phyloP scores from a whole-genome alignment of 805 yeast genomes.

The Cyberlindnera maclurae region DNA sequence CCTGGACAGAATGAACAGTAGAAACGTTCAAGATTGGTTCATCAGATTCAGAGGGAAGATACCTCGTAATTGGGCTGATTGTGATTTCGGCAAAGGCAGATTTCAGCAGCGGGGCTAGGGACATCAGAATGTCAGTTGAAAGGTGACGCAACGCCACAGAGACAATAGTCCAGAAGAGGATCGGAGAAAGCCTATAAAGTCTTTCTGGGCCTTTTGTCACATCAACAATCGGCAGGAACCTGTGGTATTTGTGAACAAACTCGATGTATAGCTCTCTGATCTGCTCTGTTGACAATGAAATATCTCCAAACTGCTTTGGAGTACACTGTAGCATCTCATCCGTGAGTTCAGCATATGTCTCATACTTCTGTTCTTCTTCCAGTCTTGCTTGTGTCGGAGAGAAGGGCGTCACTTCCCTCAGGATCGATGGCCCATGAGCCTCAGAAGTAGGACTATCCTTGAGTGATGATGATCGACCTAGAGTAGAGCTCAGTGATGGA shows the following conservation, averaged over 20 bases:
- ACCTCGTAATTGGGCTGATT: constrained; percentile 83
- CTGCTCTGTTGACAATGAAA: constrained; percentile 51
- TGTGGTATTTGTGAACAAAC: constrained; percentile 73
- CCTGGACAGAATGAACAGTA: constrained; percentile 91
- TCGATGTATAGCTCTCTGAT: constrained; percentile 61
- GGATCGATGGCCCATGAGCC: constrained; percentile 19
- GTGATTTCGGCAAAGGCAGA: constrained; percentile 79
- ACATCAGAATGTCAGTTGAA: constrained; percentile 38
- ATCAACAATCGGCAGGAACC: constrained; percentile 83
- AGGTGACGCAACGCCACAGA: constrained; percentile 72
- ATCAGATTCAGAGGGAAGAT: constrained; percentile 69
- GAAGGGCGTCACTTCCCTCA: constrained; percentile 16
- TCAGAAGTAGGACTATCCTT: not conserved
- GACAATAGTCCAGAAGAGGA: constrained; percentile 90
- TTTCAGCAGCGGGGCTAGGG: constrained; percentile 63
- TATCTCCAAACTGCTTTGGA: constrained; percentile 66
- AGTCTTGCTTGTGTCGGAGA: constrained; percentile 6
- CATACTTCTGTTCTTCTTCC: constrained; percentile 7
- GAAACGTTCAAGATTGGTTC: constrained; percentile 83
- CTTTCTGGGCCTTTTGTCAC: constrained; percentile 74
- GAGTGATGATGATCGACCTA: not conserved
- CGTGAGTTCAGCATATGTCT: constrained; percentile 20
- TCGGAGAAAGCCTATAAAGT: constrained; percentile 73
- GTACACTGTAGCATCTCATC: constrained; percentile 42
- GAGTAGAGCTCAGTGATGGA: constrained; percentile 1